Conservation (phyloP, 805 yeast species). For the Sugiyamaella qingdaonensis region DNA sequence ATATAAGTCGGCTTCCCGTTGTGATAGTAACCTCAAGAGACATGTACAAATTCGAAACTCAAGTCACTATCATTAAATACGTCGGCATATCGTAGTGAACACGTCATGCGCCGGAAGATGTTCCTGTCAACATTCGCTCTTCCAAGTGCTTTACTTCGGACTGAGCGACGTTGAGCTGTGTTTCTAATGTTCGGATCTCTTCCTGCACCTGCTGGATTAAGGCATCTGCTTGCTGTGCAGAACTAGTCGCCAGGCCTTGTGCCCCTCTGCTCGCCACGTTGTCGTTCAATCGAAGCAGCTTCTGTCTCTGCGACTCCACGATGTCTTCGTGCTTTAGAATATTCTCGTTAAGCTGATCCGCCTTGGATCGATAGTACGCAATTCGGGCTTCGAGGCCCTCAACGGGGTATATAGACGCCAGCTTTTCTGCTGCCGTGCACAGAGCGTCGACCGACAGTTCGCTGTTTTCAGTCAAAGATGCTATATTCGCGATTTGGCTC, state of each 20-base stretch:
- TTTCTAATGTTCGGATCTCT: slow-evolving; percentile 19
- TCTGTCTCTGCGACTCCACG: slow-evolving; percentile 42
- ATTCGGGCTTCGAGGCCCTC: slow-evolving; percentile 35
- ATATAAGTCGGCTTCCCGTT: not conserved
- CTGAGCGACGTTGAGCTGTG: slow-evolving; percentile 15
- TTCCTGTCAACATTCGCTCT: not conserved
- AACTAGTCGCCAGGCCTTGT: slow-evolving; percentile 6
- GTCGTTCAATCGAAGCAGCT: slow-evolving; percentile 28
- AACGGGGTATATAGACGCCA: slow-evolving; percentile 37
- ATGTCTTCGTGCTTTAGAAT: slow-evolving; percentile 41
- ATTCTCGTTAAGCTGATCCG: slow-evolving; percentile 36
- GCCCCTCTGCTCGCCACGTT: slow-evolving; percentile 15
- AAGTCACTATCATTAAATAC: too few species aligned
- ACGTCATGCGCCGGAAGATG: not conserved
- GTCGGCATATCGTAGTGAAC: too few species aligned
- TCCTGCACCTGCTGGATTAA: slow-evolving; percentile 14
- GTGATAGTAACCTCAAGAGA: too few species aligned
- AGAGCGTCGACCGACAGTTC: slow-evolving; percentile 37
- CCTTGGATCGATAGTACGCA: slow-evolving; percentile 31
- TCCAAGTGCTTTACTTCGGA: slow-evolving; percentile 12
- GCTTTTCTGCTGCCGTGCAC: slow-evolving; percentile 40
- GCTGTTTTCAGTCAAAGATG: not conserved
- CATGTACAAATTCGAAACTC: too few species aligned
- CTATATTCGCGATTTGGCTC: not conserved
- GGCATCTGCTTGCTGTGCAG: slow-evolving; percentile 14